phyloP scores from a whole-genome alignment of 2,329 filamentous ascomycete genomes.

The Paradendryphiella salina region DNA sequence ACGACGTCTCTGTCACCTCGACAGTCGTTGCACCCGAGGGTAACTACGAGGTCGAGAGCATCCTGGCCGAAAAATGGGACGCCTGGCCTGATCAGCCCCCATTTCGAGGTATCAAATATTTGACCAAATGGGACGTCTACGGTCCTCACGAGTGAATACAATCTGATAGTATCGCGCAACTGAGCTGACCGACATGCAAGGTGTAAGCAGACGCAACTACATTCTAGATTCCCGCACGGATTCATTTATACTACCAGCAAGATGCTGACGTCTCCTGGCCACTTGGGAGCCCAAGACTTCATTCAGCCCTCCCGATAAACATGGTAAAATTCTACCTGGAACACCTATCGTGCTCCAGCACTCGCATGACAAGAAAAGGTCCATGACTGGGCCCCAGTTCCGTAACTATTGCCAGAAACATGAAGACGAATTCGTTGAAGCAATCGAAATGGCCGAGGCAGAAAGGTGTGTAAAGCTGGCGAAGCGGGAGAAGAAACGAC shows the following conservation, averaged over 20 bases:
- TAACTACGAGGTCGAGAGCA: conserved; percentile 27
- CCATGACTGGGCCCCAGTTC: conserved; percentile 12
- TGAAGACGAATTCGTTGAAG: conserved; percentile 9
- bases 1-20: conserved; percentile 63
- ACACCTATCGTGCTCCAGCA: conserved; percentile 11
- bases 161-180: neutral
- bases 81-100: conserved; percentile 43
- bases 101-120: conserved; percentile 49
- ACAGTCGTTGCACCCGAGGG: conserved; percentile 40
- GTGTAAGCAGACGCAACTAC: conserved; percentile 10
- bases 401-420: conserved; percentile 16
- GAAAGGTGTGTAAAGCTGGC: conserved; percentile 11
- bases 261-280: conserved; percentile 16
- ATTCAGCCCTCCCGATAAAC: neutral
- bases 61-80: conserved; percentile 47
- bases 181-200: conserved; percentile 6
- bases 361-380: conserved; percentile 17
- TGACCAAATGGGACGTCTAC: conserved; percentile 69
- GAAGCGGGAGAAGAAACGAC: conserved; percentile 28
- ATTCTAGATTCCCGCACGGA: no score
- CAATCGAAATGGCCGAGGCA: conserved; percentile 2
- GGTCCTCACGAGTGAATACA: conserved; percentile 44
- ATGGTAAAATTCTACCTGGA: neutral
- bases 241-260: neutral
- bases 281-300: conserved; percentile 32